Base-by-base conservation (phyloP, 257 asterid genomes). In the Salvia miltiorrhiza region DNA sequence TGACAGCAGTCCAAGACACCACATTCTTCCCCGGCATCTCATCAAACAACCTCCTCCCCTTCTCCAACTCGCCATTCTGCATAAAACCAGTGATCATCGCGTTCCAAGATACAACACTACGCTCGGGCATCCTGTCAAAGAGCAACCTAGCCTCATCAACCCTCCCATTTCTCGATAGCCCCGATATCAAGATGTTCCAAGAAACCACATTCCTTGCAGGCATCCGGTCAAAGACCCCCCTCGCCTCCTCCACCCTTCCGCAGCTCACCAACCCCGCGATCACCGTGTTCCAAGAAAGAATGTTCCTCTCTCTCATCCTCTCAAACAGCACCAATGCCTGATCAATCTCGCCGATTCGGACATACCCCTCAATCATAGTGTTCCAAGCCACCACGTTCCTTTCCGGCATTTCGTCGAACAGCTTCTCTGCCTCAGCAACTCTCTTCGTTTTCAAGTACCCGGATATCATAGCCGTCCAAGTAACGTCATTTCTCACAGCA, bases 41-140 rank as follows among this genome's bases (percentile, higher is more conserved):
- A 53, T 75, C 67, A 63, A 88, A 88, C 74, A 84, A 67, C 48
- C 13, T 65, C 73, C 66, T 68, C 9, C 84, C 93, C 44, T 5
- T 66, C 65, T 53, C 74, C 64, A 83, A 26, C 58, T 84, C 85
- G 32, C 76, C 78, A 11, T 82, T 88, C 57, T 74, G 84, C 24
- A 78, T 73, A 65, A 78, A 81, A 33, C 90, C 89, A 9, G 80
- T 74, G 55, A 86, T 84, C 90, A 86, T 84, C 7, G 86, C 77
- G 26, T 86, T 88, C 96, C 96, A 88, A 16, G 90, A 82, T 24
- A 86, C 89, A 62, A 83, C 80, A 43, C 84, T 83, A 14, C 84
- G 79, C 24, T 79, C 80, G 4, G 90, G 89, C 87, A 83, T 86
- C 67, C 40, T 32, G 63, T 73, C 67, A 11, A 88, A 88, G 58